Evolutionary conservation across 371 early-diverging fungal species (phyloP).

Genomic region (Gilbertella persicaria): DNA sequence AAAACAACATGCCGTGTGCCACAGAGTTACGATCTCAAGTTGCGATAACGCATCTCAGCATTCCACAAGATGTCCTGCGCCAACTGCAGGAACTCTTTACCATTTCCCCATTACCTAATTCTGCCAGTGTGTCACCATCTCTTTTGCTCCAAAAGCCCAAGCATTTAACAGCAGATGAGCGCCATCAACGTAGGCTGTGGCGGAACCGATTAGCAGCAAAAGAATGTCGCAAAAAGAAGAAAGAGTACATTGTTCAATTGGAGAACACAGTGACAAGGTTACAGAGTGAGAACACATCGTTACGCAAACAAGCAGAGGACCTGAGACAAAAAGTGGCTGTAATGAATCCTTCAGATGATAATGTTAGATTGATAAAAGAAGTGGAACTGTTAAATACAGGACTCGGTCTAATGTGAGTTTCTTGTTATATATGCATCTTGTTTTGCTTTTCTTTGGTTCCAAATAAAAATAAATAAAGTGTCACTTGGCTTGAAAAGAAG

Average conservation of each 20-base stretch:
- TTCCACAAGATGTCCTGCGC: too few species aligned
- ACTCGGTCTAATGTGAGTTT: too few species aligned
- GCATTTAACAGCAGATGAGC: slow-evolving; percentile 57
- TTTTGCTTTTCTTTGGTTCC: too few species aligned
- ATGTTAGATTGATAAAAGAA: slow-evolving; percentile 56
- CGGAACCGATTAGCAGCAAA: slow-evolving; percentile 80
- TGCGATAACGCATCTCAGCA: too few species aligned
- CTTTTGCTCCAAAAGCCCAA: background rate
- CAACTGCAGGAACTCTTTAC: too few species aligned
- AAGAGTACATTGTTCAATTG: slow-evolving; percentile 68
- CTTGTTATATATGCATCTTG: too few species aligned
- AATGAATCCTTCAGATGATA: slow-evolving; percentile 38
- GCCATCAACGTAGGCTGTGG: slow-evolving; percentile 69
- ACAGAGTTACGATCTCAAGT: too few species aligned
- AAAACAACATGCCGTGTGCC: too few species aligned
- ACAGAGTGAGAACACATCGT: slow-evolving; percentile 60
- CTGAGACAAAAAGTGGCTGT: slow-evolving; percentile 23
- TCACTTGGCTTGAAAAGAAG: too few species aligned
- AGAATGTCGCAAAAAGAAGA: slow-evolving; percentile 84
- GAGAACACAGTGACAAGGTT: slow-evolving; percentile 64
- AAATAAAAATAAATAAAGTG: too few species aligned
- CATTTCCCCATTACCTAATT: too few species aligned
- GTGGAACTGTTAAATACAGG: slow-evolving; percentile 70
- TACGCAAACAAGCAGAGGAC: slow-evolving; percentile 66
- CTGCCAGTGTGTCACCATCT: too few species aligned